Conservation (phyloP, 306 rosid species). For the Fragaria ananassa region DNA sequence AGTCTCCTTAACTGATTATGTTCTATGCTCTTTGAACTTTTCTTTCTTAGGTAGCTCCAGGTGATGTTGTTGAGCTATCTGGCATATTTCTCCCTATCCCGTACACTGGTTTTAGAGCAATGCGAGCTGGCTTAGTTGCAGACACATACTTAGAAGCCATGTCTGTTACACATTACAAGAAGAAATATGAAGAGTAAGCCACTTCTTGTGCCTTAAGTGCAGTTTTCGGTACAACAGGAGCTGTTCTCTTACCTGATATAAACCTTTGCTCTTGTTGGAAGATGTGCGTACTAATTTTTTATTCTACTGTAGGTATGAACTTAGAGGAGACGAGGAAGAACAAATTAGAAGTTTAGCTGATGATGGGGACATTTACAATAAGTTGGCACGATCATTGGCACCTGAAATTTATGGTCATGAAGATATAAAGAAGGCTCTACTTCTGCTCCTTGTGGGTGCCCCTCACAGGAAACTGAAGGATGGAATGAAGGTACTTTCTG, state of each 20-base stretch:
- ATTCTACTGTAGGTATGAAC: slow-evolving; percentile 60
- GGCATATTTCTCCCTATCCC: slow-evolving; percentile 98
- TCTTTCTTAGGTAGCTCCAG: slow-evolving; percentile 74
- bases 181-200: slow-evolving; percentile 93
- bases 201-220: neutral
- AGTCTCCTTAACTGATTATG: slow-evolving; percentile 15
- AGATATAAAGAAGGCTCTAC: slow-evolving; percentile 86
- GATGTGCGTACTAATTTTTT: slow-evolving; percentile 17
- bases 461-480: slow-evolving; percentile 88
- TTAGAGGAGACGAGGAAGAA: slow-evolving; percentile 84
- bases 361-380: slow-evolving; percentile 90
- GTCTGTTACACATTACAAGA: slow-evolving; percentile 92
- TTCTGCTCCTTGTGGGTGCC: slow-evolving; percentile 95
- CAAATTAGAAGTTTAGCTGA: slow-evolving; percentile 68
- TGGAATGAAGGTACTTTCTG: slow-evolving; percentile 80
- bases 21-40: slow-evolving; percentile 9
- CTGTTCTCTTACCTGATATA: slow-evolving; percentile 11
- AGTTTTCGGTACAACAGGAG: neutral
- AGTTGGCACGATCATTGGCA: slow-evolving; percentile 80
- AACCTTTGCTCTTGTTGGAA: slow-evolving; percentile 4
- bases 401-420: slow-evolving; percentile 99
- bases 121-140: slow-evolving; percentile 97
- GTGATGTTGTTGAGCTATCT: slow-evolving; percentile 89
- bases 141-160: slow-evolving; percentile 96
- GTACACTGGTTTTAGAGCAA: slow-evolving; percentile 85